Evolutionary conservation across 2,329 filamentous ascomycete genomes (phyloP).

Genomic region (Aspergillus quadrilineatus): DNA sequence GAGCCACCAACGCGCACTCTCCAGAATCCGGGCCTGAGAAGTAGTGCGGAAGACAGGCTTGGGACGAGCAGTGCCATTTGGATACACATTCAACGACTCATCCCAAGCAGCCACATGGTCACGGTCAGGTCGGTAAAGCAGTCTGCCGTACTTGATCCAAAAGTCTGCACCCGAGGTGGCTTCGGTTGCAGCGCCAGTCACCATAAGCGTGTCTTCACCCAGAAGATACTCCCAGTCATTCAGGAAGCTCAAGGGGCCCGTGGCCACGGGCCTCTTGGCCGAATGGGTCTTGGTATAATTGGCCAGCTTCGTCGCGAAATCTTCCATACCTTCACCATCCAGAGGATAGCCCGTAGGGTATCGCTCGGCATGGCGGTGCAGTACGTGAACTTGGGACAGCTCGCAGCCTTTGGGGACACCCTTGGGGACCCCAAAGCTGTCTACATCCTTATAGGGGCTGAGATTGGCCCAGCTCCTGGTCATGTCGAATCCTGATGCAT

Average conservation of each 20-base stretch:
- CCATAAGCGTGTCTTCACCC: constrained; percentile 48
- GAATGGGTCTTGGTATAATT: constrained; percentile 45
- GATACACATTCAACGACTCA: constrained; percentile 38
- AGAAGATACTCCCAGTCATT: constrained; percentile 54
- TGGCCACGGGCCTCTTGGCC: constrained; percentile 31
- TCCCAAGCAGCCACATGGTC: constrained; percentile 51
- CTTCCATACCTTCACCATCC: constrained; percentile 51
- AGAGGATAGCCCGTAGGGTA: constrained; percentile 50
- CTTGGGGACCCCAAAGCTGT: constrained; percentile 26
- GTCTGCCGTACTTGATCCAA: constrained; percentile 56
- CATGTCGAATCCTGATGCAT: constrained; percentile 33
- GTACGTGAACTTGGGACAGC: constrained; percentile 53
- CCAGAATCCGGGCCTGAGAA: constrained; percentile 54
- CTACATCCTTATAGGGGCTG: constrained; percentile 29
- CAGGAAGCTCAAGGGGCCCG: constrained; percentile 53
- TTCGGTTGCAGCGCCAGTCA: constrained; percentile 52
- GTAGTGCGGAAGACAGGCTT: constrained; percentile 57
- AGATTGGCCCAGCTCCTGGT: constrained; percentile 33
- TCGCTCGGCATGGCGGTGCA: constrained; percentile 57
- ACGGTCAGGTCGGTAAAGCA: constrained; percentile 51
- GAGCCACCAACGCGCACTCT: constrained; percentile 48
- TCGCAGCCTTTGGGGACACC: constrained; percentile 58
- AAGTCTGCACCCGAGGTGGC: constrained; percentile 52
- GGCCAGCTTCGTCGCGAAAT: constrained; percentile 51
- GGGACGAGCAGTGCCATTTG: constrained; percentile 49